A percentile compares a stretch with the other conserved stretches of the same genome.
Conservation (phyloP, 2,329 filamentous ascomycete genomes). For the Aureobasidium sp. region DNA sequence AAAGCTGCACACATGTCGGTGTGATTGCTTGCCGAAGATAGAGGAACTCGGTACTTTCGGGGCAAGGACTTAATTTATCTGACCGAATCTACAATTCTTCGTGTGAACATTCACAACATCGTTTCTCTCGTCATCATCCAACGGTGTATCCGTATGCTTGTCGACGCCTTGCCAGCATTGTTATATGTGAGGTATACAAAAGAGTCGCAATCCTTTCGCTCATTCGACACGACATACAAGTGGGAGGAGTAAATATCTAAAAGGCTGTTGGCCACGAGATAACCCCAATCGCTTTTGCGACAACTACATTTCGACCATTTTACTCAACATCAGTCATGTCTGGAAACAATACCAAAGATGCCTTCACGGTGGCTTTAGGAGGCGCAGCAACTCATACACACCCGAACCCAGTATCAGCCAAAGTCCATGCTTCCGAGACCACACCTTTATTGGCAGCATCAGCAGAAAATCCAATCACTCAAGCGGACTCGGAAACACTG, state of each 20-base stretch:
- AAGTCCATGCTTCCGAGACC: neutral
- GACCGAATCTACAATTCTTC: neutral
- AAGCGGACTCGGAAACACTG: constrained; percentile 1
- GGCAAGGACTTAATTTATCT: neutral
- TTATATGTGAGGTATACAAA: neutral
- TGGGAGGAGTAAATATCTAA: too few relatives aligned
- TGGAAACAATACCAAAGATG: neutral
- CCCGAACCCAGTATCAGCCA: neutral
- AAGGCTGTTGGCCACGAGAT: neutral
- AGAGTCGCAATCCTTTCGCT: too few relatives aligned
- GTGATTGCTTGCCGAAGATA: neutral
- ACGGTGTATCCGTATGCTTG: neutral
- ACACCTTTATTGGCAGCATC: constrained; percentile 9
- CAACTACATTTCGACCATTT: neutral
- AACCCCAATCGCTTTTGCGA: neutral
- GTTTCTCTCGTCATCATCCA: neutral
- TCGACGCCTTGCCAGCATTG: neutral
- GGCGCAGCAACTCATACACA: neutral
- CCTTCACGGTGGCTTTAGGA: neutral
- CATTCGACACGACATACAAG: neutral
- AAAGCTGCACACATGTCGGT: neutral
- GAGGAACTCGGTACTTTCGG: neutral
- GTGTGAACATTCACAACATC: neutral
- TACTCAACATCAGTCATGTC: neutral
- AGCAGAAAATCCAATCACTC: constrained; percentile 2